Conservation (phyloP, 495 filamentous ascomycete genomes). For the Annulohypoxylon stygium region DNA sequence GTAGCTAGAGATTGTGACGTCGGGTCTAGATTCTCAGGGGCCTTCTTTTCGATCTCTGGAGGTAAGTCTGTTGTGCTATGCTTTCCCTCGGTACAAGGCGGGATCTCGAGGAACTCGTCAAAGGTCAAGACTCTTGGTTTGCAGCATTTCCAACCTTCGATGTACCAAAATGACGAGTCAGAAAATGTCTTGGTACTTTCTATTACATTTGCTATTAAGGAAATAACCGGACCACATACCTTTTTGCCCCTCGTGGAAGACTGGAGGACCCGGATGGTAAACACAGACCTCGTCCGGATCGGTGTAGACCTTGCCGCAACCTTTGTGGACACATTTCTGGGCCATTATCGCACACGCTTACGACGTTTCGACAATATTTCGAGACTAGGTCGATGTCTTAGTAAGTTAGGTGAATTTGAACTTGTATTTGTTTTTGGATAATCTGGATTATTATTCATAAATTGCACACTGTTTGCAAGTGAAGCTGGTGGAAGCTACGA, state of each 20-base stretch:
- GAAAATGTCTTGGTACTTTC: slow-evolving; percentile 7
- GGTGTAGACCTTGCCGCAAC: slow-evolving; percentile 89
- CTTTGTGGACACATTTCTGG: slow-evolving; percentile 94
- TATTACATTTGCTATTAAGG: neutral
- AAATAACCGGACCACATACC: slow-evolving; percentile 67
- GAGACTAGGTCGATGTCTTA: neutral
- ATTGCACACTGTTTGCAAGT: slow-evolving; percentile 2
- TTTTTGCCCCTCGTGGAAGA: slow-evolving; percentile 99
- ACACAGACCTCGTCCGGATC: slow-evolving; percentile 87
- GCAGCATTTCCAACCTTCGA: slow-evolving; percentile 99
- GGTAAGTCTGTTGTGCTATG: slow-evolving; percentile 86
- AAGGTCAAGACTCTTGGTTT: slow-evolving; percentile 98
- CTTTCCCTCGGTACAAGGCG: slow-evolving; percentile 93
- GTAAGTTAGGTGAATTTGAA: neutral
- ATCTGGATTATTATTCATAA: neutral
- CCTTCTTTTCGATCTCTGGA: slow-evolving; percentile 67
- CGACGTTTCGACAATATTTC: neutral
- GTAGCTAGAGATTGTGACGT: slow-evolving; percentile 51
- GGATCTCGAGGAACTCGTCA: slow-evolving; percentile 95
- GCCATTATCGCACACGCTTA: slow-evolving; percentile 67
- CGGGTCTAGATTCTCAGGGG: slow-evolving; percentile 38
- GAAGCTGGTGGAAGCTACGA: slow-evolving; percentile 46
- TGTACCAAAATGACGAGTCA: slow-evolving; percentile 1
- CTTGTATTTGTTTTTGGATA: slow-evolving; percentile 9
- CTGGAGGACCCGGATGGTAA: slow-evolving; percentile 93